Conservation (phyloP, 176 grass and related monocot species). For the Coix lacrymajobi region DNA sequence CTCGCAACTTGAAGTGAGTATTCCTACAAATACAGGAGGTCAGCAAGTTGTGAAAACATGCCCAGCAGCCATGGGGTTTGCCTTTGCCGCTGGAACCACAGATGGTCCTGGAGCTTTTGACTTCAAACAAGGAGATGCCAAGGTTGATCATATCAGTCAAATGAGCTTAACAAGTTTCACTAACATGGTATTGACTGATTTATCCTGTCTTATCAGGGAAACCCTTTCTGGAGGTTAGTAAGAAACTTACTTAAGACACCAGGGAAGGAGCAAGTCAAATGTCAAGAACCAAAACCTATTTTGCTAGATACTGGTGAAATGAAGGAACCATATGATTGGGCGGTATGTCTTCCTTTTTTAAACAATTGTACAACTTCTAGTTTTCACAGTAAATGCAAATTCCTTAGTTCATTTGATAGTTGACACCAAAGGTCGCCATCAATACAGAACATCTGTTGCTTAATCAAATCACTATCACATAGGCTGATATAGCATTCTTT, state of each 20-base stretch:
- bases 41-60: conserved; percentile 75
- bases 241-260: conserved; percentile 82
- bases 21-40: conserved; percentile 47
- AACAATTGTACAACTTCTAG: neutral
- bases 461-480: neutral
- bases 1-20: conserved; percentile 62
- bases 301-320: conserved; percentile 99
- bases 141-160: conserved; percentile 49
- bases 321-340: conserved; percentile 91
- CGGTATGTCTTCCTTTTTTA: conserved; percentile 50
- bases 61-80: conserved; percentile 91
- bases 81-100: conserved; percentile 97
- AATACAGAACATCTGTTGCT: neutral
- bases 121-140: conserved; percentile 88
- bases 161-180: conserved; percentile 8
- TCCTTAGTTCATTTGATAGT: conserved; percentile 5
- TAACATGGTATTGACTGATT: conserved; percentile 18
- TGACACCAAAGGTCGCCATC: neutral
- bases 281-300: conserved; percentile 94
- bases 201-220: conserved; percentile 56
- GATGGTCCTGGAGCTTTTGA: conserved; percentile 98
- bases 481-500: conserved; percentile 3
- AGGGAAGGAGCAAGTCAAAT: conserved; percentile 65
- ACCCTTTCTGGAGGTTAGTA: conserved; percentile 91
- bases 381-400: neutral